These are phyloP conservation scores for Simplicillium aogashimaense DNA, from an alignment of 2,329 filamentous ascomycete genomes.

Conservation along the genomic window DNA sequence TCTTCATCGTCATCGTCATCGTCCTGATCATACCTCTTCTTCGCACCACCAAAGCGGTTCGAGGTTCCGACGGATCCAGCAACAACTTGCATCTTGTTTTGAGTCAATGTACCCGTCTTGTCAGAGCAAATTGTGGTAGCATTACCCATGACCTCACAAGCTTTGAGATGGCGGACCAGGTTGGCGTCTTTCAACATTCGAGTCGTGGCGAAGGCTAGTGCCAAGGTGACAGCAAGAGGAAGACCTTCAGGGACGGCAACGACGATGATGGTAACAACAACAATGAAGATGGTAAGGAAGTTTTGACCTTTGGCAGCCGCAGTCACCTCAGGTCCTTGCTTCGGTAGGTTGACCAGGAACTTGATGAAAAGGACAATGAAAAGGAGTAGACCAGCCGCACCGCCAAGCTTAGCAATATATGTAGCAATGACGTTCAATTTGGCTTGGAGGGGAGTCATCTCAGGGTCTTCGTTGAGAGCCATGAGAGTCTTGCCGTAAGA, in stretches of 20 bases:
- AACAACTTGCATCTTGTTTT: conserved; percentile 61
- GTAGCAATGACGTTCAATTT: conserved; percentile 68
- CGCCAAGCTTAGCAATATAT: conserved; percentile 69
- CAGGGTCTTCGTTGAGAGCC: conserved; percentile 61
- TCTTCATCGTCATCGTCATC: conserved; percentile 14
- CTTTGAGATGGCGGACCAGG: conserved; percentile 64
- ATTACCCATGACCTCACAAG: conserved; percentile 75
- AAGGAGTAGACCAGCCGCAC: conserved; percentile 65
- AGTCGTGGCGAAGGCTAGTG: conserved; percentile 66
- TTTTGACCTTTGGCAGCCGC: conserved; percentile 69
- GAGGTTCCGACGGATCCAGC: conserved; percentile 47
- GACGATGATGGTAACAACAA: conserved; percentile 70
- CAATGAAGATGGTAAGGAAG: conserved; percentile 68
- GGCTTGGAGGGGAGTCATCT: conserved; percentile 66
- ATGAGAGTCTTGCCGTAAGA: conserved; percentile 69
- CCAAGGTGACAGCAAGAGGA: conserved; percentile 67
- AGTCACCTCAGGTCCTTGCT: conserved; percentile 33
- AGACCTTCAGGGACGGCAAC: conserved; percentile 72
- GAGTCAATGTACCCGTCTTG: conserved; percentile 58
- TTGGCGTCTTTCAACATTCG: conserved; percentile 73
- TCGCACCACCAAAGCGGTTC: conserved; percentile 41
- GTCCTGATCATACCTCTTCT: conserved; percentile 12
- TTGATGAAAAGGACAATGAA: conserved; percentile 82
- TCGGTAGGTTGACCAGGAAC: conserved; percentile 61
- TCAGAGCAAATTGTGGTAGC: conserved; percentile 62